Percentiles rank a stretch among this genome's conserved stretches.
These are phyloP conservation scores for Cicer chorassanicum DNA, from an alignment of 306 rosid species.

Conservation along the genomic window DNA sequence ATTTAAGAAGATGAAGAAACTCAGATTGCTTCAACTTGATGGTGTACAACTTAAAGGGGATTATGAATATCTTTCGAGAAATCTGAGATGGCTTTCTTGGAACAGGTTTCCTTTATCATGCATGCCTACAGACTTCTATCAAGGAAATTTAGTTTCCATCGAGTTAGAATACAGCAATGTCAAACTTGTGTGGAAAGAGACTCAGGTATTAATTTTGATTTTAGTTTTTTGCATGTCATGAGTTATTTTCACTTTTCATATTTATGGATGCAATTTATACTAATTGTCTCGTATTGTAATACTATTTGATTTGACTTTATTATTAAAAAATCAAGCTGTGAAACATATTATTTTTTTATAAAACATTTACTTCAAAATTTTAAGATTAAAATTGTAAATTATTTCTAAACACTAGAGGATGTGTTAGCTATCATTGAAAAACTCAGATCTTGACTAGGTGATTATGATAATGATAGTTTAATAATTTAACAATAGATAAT, in stretches of 20 bases:
- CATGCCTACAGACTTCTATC: conserved; percentile 29
- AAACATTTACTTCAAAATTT: neutral
- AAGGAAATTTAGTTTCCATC: conserved; percentile 26
- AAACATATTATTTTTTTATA: neutral
- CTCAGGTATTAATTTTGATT: conserved; percentile 32
- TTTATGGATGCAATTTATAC: neutral
- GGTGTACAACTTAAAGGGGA: conserved; percentile 41
- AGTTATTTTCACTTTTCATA: neutral
- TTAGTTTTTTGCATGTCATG: neutral
- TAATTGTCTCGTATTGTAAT: neutral
- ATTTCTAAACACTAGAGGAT: neutral
- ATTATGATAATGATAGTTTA: neutral
- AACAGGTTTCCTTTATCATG: conserved; percentile 10
- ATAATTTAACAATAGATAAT: neutral
- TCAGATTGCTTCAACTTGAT: conserved; percentile 28
- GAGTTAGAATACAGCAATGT: conserved; percentile 24
- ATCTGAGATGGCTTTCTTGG: conserved; percentile 44
- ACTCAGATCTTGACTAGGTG: neutral
- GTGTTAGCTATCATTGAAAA: neutral
- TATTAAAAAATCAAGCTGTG: neutral
- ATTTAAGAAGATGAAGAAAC: conserved; percentile 42
- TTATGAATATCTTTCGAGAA: conserved; percentile 18
- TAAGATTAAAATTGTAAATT: neutral
- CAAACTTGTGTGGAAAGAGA: neutral
- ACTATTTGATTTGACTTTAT: neutral